Percentiles rank a stretch among this genome's conserved stretches.
Evolutionary conservation across 2,329 filamentous ascomycete species (phyloP).

Genomic region (Epichloe glyceriae): DNA sequence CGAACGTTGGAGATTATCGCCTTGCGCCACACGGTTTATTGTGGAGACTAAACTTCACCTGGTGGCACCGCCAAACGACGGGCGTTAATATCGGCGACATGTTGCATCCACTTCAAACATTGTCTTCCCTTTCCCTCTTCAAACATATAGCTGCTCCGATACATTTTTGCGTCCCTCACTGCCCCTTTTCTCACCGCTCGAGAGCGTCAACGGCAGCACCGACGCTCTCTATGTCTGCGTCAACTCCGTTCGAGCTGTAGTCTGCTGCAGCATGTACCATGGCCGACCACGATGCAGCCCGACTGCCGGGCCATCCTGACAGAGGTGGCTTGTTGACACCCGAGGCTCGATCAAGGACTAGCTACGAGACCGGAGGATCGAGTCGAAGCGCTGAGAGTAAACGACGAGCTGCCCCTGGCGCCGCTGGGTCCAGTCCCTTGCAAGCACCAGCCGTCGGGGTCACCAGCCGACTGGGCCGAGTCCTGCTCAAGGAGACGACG

Average conservation of each 20-base stretch:
- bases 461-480: slow-evolving; percentile 6
- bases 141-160: not conserved
- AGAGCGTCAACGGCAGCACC: not conserved
- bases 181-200: not conserved
- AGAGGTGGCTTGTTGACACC: slow-evolving; percentile 6
- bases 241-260: not conserved
- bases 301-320: slow-evolving; percentile 6
- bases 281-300: slow-evolving; percentile 10
- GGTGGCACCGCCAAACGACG: no score
- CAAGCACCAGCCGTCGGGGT: slow-evolving; percentile 7
- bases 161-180: not conserved
- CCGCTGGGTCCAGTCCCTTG: slow-evolving; percentile 13
- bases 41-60: no score
- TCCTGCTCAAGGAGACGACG: not conserved
- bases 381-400: slow-evolving; percentile 14
- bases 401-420: slow-evolving; percentile 1
- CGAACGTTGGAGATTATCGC: no score
- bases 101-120: not conserved
- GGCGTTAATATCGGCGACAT: no score
- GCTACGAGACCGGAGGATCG: slow-evolving; percentile 32
- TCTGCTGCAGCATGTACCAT: slow-evolving; percentile 12
- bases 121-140: not conserved
- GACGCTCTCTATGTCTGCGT: not conserved
- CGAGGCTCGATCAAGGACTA: slow-evolving; percentile 9
- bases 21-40: no score